Conservation (phyloP, 2,329 filamentous ascomycete species). For the Apiospora marii region DNA sequence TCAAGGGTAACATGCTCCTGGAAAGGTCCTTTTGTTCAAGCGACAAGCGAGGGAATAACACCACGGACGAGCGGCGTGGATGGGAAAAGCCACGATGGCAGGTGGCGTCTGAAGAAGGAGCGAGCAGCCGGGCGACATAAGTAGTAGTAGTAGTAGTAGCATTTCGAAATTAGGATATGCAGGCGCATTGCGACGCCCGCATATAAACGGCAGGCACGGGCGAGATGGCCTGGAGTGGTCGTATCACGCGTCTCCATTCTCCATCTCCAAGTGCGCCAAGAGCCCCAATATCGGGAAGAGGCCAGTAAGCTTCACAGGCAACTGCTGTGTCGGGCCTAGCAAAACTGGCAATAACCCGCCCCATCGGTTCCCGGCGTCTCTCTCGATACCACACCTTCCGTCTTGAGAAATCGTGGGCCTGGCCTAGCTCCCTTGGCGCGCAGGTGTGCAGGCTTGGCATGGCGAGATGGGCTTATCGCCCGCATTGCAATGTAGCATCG, state of each 20-base stretch:
- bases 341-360: background rate
- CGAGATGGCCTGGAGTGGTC: background rate
- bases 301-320: background rate
- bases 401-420: background rate
- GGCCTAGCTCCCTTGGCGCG: background rate
- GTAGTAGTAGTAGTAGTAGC: too few relatives aligned
- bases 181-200: background rate
- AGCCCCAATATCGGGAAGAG: constrained; percentile 6
- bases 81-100: background rate
- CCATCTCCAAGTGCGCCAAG: background rate
- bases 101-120: background rate
- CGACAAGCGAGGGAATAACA: background rate
- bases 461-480: background rate
- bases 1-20: too few relatives aligned
- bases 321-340: background rate
- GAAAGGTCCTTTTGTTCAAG: background rate
- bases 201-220: background rate
- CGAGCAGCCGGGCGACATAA: background rate
- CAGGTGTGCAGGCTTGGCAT: background rate
- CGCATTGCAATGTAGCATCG: background rate
- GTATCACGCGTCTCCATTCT: background rate
- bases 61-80: background rate
- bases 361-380: background rate
- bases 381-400: background rate
- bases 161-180: background rate